Percentiles rank a stretch among this genome's conserved stretches.
Evolutionary conservation across 2,329 filamentous ascomycete species (phyloP).

Genomic region (Nannizzia gypsea): DNA sequence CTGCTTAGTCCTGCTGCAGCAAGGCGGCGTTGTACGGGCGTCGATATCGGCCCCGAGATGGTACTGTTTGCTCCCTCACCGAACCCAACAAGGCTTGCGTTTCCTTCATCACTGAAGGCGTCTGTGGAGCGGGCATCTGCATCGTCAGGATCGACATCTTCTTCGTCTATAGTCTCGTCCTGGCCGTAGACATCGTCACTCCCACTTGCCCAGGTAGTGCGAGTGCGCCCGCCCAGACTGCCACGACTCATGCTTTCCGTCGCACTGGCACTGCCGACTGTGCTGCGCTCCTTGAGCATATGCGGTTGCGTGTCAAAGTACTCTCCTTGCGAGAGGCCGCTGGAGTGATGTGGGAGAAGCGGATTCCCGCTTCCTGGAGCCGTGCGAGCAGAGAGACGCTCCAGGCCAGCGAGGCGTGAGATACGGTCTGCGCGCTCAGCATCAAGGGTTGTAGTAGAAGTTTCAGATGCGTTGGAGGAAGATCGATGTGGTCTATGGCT

Average conservation of each 20-base stretch:
- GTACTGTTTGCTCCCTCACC: conserved; percentile 84
- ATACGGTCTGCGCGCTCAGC: conserved; percentile 91
- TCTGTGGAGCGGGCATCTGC: conserved; percentile 56
- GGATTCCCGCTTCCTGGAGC: conserved; percentile 31
- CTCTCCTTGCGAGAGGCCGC: conserved; percentile 29
- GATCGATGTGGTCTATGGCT: conserved; percentile 42
- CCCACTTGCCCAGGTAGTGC: conserved; percentile 52
- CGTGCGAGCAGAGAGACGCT: conserved; percentile 64
- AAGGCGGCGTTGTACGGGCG: conserved; percentile 36
- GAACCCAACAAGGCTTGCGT: conserved; percentile 76
- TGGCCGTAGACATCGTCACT: conserved; percentile 60
- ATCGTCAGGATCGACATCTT: conserved; percentile 59
- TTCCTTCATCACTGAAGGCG: conserved; percentile 75
- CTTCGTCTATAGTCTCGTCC: conserved; percentile 47
- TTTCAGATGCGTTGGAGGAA: conserved; percentile 45
- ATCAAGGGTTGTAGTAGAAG: conserved; percentile 64
- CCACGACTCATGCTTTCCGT: conserved; percentile 69
- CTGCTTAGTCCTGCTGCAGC: conserved; percentile 17
- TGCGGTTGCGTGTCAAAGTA: conserved; percentile 55
- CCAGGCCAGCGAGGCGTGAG: conserved; percentile 83
- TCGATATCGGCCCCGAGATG: conserved; percentile 64
- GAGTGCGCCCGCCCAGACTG: conserved; percentile 51
- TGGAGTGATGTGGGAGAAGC: conserved; percentile 13
- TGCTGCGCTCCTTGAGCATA: conserved; percentile 67
- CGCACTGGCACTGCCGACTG: conserved; percentile 80